Percentiles rank a stretch among this genome's conserved stretches.
These are phyloP conservation scores for Aspergillus sp. DNA, from an alignment of 2,329 filamentous ascomycete species.

Conservation along the genomic window DNA sequence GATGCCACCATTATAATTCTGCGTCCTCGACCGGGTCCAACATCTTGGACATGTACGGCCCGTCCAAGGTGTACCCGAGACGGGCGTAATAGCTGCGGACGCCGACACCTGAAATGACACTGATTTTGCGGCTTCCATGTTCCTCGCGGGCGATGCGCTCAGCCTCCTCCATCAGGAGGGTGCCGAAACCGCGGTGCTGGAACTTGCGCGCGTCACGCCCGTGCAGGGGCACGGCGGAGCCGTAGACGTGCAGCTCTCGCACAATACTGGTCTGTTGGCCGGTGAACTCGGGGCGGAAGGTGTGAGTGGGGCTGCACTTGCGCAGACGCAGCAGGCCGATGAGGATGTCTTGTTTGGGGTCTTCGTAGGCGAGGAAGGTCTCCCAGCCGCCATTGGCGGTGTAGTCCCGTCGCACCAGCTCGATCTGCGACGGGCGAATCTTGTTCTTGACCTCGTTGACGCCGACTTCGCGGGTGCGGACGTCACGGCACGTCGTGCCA, in stretches of 20 bases:
- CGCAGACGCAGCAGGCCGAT: conserved; percentile 85
- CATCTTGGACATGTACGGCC: conserved; percentile 69
- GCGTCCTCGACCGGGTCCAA: conserved; percentile 42
- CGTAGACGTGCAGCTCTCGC: conserved; percentile 93
- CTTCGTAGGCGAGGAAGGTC: conserved; percentile 96
- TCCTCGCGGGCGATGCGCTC: conserved; percentile 93
- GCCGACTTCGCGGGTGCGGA: conserved; percentile 92
- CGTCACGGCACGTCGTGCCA: conserved; percentile 92
- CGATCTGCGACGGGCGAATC: conserved; percentile 92
- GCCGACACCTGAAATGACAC: conserved; percentile 95
- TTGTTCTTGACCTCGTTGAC: conserved; percentile 99
- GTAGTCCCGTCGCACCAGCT: conserved; percentile 92
- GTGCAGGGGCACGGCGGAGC: conserved; percentile 94
- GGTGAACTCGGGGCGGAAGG: conserved; percentile 81
- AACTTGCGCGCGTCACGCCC: conserved; percentile 94
- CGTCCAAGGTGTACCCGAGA: conserved; percentile 90
- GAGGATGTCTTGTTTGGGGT: conserved; percentile 96
- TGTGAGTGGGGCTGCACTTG: conserved; percentile 88
- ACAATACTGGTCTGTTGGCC: conserved; percentile 89
- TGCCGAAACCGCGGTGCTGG: conserved; percentile 97
- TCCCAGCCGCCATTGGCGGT: conserved; percentile 96
- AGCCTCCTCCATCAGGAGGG: conserved; percentile 94
- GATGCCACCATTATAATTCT: conserved; percentile 16
- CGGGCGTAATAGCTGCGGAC: conserved; percentile 93
- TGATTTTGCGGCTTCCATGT: conserved; percentile 90